Evolutionary conservation across 495 filamentous ascomycete species (phyloP).

Genomic region (Pyronema omphalodes): DNA sequence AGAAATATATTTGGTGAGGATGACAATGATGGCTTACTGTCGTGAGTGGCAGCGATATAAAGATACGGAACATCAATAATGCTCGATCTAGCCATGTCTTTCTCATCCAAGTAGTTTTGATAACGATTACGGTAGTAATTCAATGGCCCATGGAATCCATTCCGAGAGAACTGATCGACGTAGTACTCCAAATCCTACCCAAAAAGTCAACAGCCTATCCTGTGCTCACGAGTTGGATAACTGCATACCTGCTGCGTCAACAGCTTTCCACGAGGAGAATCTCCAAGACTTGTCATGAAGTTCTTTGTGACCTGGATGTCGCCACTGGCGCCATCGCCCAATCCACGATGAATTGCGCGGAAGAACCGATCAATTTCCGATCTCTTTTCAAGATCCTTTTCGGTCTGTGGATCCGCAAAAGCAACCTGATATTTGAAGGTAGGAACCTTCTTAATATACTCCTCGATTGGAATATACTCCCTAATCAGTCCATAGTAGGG

Average conservation of each 20-base stretch:
- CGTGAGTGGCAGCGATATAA: conserved; percentile 53
- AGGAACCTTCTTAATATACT: conserved; percentile 41
- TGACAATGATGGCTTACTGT: conserved; percentile 23
- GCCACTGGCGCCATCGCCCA: conserved; percentile 31
- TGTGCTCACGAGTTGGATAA: not conserved
- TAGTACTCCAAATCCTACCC: conserved; percentile 57
- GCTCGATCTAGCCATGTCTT: conserved; percentile 24
- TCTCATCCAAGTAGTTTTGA: conserved; percentile 62
- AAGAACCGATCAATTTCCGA: conserved; percentile 49
- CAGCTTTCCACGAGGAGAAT: conserved; percentile 33
- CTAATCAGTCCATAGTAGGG: conserved; percentile 41
- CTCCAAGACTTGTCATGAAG: conserved; percentile 34
- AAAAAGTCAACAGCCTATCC: not conserved
- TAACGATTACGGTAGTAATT: conserved; percentile 47
- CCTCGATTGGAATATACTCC: conserved; percentile 33
- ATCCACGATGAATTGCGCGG: conserved; percentile 47
- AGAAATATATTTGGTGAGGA: not conserved
- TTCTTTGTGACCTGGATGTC: conserved; percentile 31
- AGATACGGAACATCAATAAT: conserved; percentile 38
- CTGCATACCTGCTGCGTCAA: conserved; percentile 37
- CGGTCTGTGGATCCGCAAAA: conserved; percentile 46
- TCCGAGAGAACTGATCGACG: conserved; percentile 43
- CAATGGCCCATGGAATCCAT: conserved; percentile 58
- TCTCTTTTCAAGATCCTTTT: conserved; percentile 35
- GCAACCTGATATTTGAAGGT: conserved; percentile 55